Base-by-base conservation (phyloP, 805 yeast genomes). In the Kazachstania psychrophila region DNA sequence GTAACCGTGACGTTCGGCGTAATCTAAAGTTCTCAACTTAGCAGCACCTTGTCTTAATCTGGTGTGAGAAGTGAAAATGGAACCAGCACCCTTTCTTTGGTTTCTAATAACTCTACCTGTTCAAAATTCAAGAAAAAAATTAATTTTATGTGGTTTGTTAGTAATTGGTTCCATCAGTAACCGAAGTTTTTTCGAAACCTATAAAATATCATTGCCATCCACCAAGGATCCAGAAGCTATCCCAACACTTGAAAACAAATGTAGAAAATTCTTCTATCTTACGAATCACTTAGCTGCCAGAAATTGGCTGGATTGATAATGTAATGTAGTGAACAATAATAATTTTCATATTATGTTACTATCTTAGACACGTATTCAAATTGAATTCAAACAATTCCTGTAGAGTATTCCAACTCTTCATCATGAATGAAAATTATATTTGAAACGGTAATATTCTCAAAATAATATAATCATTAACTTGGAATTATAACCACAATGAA, bases 81-180 rank as follows among this genome's bases (percentile, higher is more conserved):
- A 89, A 69, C 98, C 97, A 73, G 96, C 95, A 83, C 97, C 97
- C 79, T 92, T 92, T 87, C 99, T 88, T 82, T 92, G 99, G 82
- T 92, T 92, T 78, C 98, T 94, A 79, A 92, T 92, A 75, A 92
- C 99, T 82, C 97, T 86, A 84, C 95, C 95, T 78, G 61, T 61
- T 38, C 19, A 27, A 38, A 47, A 41, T 15, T 24, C 14, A 7
- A 26, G 27, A 28, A 27, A 28, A 25, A 8, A 31, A 19, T 31
- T 12, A 20, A 29, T 36, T 28, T 29, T 14, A 18, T 24, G 24
- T 17, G 22, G 18, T n/a, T 8, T 36, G 39, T 36, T 36, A 36
- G 39, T 36, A 36, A 34, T 31, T 36, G 39, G 39, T 36, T 36
- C 39, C 39, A 36, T 36, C 39, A 36, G 39, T 36, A 36, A 36